phyloP scores from a whole-genome alignment of 495 filamentous ascomycete species.

The Hypoxylon lenormandii region DNA sequence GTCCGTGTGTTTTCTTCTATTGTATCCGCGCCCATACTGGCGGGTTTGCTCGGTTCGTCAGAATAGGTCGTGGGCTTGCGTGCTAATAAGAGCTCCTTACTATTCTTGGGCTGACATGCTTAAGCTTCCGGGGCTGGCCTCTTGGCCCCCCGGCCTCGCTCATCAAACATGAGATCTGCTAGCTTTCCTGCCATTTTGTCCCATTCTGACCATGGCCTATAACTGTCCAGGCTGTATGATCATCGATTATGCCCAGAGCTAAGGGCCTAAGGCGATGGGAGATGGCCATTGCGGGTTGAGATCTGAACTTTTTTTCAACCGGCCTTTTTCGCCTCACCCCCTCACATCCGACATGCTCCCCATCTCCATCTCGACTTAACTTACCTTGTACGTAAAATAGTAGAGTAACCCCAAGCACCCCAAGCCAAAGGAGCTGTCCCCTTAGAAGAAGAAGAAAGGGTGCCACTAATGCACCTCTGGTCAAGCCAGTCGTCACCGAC shows the following conservation, averaged over 20 bases:
- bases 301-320: conserved; percentile 21
- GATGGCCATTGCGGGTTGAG: conserved; percentile 14
- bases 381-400: no score
- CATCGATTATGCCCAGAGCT: conserved; percentile 20
- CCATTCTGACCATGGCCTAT: conserved; percentile 4
- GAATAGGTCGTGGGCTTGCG: conserved; percentile 9
- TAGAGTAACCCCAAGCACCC: no score
- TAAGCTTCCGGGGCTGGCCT: conserved; percentile 10
- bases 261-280: conserved; percentile 20
- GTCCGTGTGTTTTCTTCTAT: conserved; percentile 31
- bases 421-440: no score
- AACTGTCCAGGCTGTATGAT: conserved; percentile 43
- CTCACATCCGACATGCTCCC: no score
- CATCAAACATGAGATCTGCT: conserved; percentile 29
- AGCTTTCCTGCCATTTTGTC: conserved; percentile 11
- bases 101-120: conserved; percentile 34
- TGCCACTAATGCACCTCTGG: conserved; percentile 22
- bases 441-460: no score
- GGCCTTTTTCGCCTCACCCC: conserved; percentile 21
- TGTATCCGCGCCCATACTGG: conserved; percentile 31
- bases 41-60: conserved; percentile 28
- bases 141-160: conserved; percentile 20
- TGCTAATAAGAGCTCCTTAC: conserved; percentile 26
- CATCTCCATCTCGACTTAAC: no score
- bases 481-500: conserved; percentile 28